phyloP scores from a whole-genome alignment of 106 monocot genomes.

The Acanthochlamys bracteata region DNA sequence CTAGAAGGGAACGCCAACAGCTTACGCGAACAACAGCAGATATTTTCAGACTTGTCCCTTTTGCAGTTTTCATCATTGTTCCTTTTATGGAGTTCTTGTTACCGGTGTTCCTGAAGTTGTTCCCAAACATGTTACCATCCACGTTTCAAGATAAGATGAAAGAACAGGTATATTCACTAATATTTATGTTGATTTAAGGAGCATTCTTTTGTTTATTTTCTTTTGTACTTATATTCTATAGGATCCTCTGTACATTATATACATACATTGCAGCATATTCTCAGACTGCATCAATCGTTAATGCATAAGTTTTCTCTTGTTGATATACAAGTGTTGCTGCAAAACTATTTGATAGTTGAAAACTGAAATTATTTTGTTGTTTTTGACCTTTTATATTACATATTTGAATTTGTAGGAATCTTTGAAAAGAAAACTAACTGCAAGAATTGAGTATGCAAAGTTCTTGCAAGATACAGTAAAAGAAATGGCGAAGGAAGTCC shows the following conservation, averaged over 20 bases:
- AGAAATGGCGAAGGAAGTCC: conserved; percentile 98
- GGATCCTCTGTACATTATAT: no score
- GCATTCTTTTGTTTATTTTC: no score
- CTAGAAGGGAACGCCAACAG: conserved; percentile 90
- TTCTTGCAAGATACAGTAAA: conserved; percentile 94
- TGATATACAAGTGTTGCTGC: no score
- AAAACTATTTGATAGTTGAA: no score
- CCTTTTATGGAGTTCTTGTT: conserved; percentile 98
- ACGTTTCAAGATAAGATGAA: conserved; percentile 99
- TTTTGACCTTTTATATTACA: no score
- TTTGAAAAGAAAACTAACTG: conserved; percentile 73
- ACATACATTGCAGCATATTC: no score
- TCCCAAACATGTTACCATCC: conserved; percentile 97
- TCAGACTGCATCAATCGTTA: no score
- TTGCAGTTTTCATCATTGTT: conserved; percentile 93
- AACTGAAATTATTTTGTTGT: no score
- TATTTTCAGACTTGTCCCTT: conserved; percentile 89
- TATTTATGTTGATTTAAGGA: no score
- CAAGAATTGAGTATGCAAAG: conserved; percentile 92
- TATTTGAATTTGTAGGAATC: conserved; percentile 44
- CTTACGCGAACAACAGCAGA: conserved; percentile 93
- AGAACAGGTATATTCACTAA: conserved; percentile 53
- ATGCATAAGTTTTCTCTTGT: no score
- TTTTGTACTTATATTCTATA: no score
- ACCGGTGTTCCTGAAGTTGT: conserved; percentile 81